Conservation (phyloP, 805 yeast genomes). For the Ogataea degrootiae region DNA sequence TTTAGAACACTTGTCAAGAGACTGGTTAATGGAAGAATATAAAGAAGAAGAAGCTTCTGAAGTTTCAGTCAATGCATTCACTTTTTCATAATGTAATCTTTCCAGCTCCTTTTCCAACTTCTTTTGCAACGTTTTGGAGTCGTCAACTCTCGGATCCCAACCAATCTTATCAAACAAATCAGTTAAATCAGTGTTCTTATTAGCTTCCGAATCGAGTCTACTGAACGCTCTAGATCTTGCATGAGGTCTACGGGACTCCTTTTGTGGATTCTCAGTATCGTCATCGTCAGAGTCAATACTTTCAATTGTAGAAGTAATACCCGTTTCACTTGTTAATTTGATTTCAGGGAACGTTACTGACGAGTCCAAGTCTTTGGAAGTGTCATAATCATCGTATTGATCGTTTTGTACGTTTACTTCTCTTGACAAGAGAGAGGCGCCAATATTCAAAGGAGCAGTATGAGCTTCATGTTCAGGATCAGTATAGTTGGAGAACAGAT, state of each 20-base stretch:
- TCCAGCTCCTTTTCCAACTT: constrained; percentile 58
- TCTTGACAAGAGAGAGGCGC: not conserved
- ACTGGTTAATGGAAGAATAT: constrained; percentile 36
- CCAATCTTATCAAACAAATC: constrained; percentile 74
- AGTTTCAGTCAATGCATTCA: constrained; percentile 45
- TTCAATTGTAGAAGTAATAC: not conserved
- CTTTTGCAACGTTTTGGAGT: constrained; percentile 50
- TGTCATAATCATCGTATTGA: not conserved
- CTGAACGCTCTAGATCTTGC: constrained; percentile 29
- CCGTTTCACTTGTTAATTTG: constrained; percentile 1
- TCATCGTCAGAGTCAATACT: not conserved
- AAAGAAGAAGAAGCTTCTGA: constrained; percentile 37
- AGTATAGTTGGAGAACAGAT: constrained; percentile 28
- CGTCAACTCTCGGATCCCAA: constrained; percentile 64
- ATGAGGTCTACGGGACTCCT: constrained; percentile 11
- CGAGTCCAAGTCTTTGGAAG: not conserved
- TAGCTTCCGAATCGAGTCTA: constrained; percentile 18
- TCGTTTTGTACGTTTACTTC: not conserved
- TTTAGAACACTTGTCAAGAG: constrained; percentile 49
- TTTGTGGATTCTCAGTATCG: constrained; percentile 1
- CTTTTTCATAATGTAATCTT: constrained; percentile 57
- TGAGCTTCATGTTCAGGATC: constrained; percentile 16
- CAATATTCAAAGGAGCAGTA: constrained; percentile 21
- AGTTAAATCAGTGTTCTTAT: constrained; percentile 36
- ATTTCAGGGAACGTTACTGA: constrained; percentile 26